These are phyloP conservation scores for Leccinum uliginosum DNA, from an alignment of 768 basidiomycete species.

Conservation along the genomic window DNA sequence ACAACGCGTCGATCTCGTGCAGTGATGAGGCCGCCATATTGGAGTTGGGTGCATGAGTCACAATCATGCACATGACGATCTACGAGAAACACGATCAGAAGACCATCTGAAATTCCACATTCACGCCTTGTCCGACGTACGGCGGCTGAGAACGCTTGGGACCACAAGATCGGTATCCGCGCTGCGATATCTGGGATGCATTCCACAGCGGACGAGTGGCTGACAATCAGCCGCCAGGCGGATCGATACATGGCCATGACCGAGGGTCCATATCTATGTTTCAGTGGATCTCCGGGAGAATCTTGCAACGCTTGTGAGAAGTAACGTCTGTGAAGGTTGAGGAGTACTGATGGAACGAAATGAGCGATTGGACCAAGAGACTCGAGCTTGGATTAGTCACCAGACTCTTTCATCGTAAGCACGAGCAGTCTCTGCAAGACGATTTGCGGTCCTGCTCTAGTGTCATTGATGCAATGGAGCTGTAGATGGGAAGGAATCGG, in stretches of 20 bases:
- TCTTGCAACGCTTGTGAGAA: constrained; percentile 66
- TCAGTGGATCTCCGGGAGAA: constrained; percentile 49
- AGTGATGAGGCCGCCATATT: constrained; percentile 44
- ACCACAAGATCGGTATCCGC: constrained; percentile 57
- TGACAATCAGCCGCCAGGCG: constrained; percentile 59
- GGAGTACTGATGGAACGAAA: constrained; percentile 39
- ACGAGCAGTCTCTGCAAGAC: constrained; percentile 42
- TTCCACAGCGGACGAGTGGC: constrained; percentile 41
- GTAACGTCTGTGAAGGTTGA: constrained; percentile 65
- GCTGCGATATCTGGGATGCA: constrained; percentile 38
- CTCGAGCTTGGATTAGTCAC: constrained; percentile 28
- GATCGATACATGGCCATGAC: constrained; percentile 71
- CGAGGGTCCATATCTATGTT: constrained; percentile 63
- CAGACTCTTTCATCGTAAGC: constrained; percentile 46
- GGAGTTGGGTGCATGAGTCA: constrained; percentile 46
- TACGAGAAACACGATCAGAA: constrained; percentile 22
- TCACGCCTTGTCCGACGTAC: constrained; percentile 36
- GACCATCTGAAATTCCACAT: not conserved
- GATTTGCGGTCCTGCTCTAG: constrained; percentile 14
- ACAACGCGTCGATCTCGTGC: constrained; percentile 43
- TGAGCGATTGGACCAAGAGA: not conserved
- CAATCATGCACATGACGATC: constrained; percentile 58
- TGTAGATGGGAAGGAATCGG: constrained; percentile 46
- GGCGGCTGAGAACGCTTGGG: constrained; percentile 58
- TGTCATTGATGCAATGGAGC: constrained; percentile 25